Evolutionary conservation across 2,329 filamentous ascomycete genomes (phyloP), one percentile per base, ranked within the genome.

Genomic region (Chalaropsis thielavioides): DNA sequence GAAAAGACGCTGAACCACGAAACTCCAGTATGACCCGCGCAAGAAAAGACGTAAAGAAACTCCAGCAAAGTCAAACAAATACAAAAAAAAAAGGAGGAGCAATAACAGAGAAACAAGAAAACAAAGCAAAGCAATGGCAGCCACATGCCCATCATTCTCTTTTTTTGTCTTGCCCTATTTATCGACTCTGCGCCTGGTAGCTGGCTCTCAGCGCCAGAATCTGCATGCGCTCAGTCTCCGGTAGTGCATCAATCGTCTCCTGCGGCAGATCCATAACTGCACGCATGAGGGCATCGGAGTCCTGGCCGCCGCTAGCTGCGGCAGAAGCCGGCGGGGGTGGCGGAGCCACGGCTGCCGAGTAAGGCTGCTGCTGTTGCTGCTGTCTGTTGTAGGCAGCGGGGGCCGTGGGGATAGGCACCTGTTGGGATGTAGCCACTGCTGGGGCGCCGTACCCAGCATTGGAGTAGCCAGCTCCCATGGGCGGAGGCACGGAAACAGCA

Each of bases 201-300:
- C 82, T 80, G 69, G 87, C 85, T 64, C 90, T 81, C 65, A 96
- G 77, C 44, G 86, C 80, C 77, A 96, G 81, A 64, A 97, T 87
- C 74, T 96, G 90, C 67, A 83, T 82, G 64, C 88, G 81, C 71
- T 94, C 87, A 22, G 83, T 82, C 44, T 90, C 87, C 5, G 88
- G 85, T 61, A 96, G 77, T 71, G 84, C 82, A 72, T 92, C 87
- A 70, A 97, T 91, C 65, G 89, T 84, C 66, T 89, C 81, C 71
- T 89, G 87, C 1, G 90, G 83, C 77, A 96, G 84, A 64, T 82
- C 83, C 77, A 96, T 80, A 60, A 96, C 88, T 70, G 91, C 88
- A 68, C 88, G 83, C 73, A 96, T 85, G 64, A 96, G 80, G 54
- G 86, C 84, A 60, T 89, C 85, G 51, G 88, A 83, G 67, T 88